Evolutionary conservation across 345 rosid species (phyloP), one percentile per base, ranked within the genome.

Genomic region (Noccaea bulbosa): DNA sequence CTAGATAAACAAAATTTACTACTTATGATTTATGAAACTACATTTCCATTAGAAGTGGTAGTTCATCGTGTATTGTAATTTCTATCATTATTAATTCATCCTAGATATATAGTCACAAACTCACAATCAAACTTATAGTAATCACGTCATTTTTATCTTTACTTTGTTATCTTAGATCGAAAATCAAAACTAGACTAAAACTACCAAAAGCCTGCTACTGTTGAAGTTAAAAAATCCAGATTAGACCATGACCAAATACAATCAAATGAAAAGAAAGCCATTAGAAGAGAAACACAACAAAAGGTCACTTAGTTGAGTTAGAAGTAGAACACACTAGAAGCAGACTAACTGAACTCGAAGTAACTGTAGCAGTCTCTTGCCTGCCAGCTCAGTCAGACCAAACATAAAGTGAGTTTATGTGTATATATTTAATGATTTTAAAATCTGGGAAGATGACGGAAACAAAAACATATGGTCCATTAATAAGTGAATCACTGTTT

Each of bases 401-500:
- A 62, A 33, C 54, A 63, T 40, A 54, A 54, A 7, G 40, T 72
- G 40, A 1, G 55, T 54, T 44, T 64, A 41, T 24, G 10, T 53
- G 40, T 40, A 15, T 52, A 24, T 38, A 38, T 72, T 46, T 46
- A 65, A 62, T 62, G 35, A 61, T 33, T 16, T 43, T 45, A 44
- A 16, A 16, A 32, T 62, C 16, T 70, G 7, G 52, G 52, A 52
- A 53, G 53, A 14, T 50, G 61, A 16, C 20, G 22, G 56, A 54
- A 45, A 63, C 11, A 39, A 46, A 64, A 33, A 17, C 47, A 30
- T 62, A 64, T 64, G 76, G 76, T 30, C 70, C 70, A 63, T 16
- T 46, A 16, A 62, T 62, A 62, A 62, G 47, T 35, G 44, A 17
- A 62, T 17, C 59, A 72, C 77, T 72, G 71, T 72, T 72, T 72